These are phyloP conservation scores for Acidomyces sp. DNA, from an alignment of 495 filamentous ascomycete species.

Conservation along the genomic window DNA sequence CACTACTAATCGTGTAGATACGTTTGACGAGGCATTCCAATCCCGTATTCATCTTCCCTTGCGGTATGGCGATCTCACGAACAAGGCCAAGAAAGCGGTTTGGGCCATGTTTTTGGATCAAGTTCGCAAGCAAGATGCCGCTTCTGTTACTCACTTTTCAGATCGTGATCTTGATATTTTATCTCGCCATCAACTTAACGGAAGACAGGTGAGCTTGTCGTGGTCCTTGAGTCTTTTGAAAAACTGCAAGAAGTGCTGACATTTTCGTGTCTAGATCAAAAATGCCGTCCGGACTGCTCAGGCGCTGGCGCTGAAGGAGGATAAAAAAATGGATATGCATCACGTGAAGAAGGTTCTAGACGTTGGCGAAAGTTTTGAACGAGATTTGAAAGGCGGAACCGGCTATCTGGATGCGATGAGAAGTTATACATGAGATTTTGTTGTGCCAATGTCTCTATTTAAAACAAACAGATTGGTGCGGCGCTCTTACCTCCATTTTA, in stretches of 20 bases:
- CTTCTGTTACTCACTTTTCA: constrained; percentile 48
- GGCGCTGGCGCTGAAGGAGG: constrained; percentile 67
- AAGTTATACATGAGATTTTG: constrained; percentile 25
- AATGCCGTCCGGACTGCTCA: constrained; percentile 81
- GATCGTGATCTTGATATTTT: constrained; percentile 56
- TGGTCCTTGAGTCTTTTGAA: no score
- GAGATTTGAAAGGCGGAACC: constrained; percentile 54
- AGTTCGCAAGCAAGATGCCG: constrained; percentile 50
- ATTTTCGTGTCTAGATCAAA: no score
- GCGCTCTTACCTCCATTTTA: no score
- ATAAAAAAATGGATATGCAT: constrained; percentile 55
- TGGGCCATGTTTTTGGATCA: constrained; percentile 76
- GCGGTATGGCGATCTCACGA: constrained; percentile 63
- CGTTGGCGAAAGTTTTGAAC: constrained; percentile 69
- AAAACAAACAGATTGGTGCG: no score
- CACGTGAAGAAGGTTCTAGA: constrained; percentile 75
- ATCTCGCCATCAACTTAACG: constrained; percentile 62
- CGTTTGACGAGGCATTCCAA: constrained; percentile 56
- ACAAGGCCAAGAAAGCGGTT: constrained; percentile 64
- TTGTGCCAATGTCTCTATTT: no score
- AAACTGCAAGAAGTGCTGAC: no score
- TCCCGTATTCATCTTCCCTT: constrained; percentile 61
- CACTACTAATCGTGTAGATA: constrained; percentile 68
- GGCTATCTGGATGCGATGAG: constrained; percentile 53
- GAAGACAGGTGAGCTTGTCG: no score